phyloP scores from a whole-genome alignment of 1,139 yeast genomes.

The Kodamaea plutei region DNA sequence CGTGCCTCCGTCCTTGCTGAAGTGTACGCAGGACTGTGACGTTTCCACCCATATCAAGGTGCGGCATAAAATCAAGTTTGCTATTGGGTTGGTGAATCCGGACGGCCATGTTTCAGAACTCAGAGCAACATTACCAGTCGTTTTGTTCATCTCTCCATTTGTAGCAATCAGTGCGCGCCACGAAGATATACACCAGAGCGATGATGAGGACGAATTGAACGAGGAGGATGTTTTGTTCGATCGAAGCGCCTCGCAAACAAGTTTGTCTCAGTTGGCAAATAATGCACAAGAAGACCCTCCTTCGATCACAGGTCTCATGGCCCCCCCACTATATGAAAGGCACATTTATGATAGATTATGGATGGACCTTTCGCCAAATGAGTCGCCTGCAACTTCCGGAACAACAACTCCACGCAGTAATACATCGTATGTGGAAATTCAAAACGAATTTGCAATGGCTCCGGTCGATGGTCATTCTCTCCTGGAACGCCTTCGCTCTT shows the following conservation, averaged over 20 bases:
- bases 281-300: too few species aligned
- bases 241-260: constrained; percentile 24
- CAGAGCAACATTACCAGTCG: constrained; percentile 69
- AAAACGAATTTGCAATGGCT: constrained; percentile 34
- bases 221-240: constrained; percentile 37
- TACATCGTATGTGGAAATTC: constrained; percentile 14
- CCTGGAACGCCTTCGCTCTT: constrained; percentile 50
- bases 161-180: constrained; percentile 60
- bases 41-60: constrained; percentile 58
- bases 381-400: constrained; percentile 55
- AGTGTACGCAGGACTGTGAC: constrained; percentile 83
- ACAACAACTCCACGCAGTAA: constrained; percentile 41
- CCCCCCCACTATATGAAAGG: constrained; percentile 86
- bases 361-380: constrained; percentile 61
- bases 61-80: constrained; percentile 65
- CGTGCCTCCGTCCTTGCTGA: constrained; percentile 68
- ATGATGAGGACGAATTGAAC: constrained; percentile 7
- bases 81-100: constrained; percentile 61
- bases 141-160: constrained; percentile 73
- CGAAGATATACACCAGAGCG: constrained; percentile 15
- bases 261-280: constrained; percentile 24
- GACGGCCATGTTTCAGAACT: constrained; percentile 77
- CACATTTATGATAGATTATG: constrained; percentile 85
- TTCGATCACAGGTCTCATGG: constrained; percentile 52
- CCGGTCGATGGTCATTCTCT: constrained; percentile 42